Evolutionary conservation across 2,329 filamentous ascomycete genomes (phyloP).

Genomic region (Laburnicola sp.): DNA sequence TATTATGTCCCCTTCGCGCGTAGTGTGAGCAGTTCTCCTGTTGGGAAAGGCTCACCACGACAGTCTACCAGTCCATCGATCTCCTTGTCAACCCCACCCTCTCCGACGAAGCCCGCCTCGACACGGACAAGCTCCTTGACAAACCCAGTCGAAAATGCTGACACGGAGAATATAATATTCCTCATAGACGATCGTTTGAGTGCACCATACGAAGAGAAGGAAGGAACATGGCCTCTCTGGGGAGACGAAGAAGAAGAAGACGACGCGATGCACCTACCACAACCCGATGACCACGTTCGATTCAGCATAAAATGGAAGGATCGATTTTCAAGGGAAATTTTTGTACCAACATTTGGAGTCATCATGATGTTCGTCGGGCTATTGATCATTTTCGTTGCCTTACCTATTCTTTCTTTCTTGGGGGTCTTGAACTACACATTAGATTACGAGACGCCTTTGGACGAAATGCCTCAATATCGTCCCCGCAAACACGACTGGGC

Average conservation of each 20-base stretch:
- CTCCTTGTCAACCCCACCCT: slow-evolving; percentile 17
- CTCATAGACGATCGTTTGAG: slow-evolving; percentile 54
- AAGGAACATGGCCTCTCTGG: slow-evolving; percentile 52
- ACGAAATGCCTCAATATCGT: slow-evolving; percentile 42
- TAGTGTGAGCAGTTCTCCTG: slow-evolving; percentile 25
- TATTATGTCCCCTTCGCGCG: slow-evolving; percentile 41
- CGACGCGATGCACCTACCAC: slow-evolving; percentile 59
- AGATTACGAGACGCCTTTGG: slow-evolving; percentile 45
- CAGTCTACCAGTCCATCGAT: slow-evolving; percentile 10
- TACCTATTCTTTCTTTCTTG: slow-evolving; percentile 55
- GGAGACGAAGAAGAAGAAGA: slow-evolving; percentile 57
- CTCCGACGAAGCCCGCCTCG: slow-evolving; percentile 29
- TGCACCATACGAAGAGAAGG: slow-evolving; percentile 49
- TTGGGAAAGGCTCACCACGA: slow-evolving; percentile 17
- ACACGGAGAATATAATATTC: slow-evolving; percentile 40
- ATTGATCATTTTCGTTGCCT: slow-evolving; percentile 54
- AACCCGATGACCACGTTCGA: slow-evolving; percentile 52
- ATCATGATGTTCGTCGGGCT: slow-evolving; percentile 53
- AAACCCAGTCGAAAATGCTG: slow-evolving; percentile 24
- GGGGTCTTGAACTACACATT: slow-evolving; percentile 47
- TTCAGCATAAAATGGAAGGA: slow-evolving; percentile 51
- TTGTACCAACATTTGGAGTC: slow-evolving; percentile 50
- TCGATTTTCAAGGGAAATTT: slow-evolving; percentile 50
- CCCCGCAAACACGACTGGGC: slow-evolving; percentile 46
- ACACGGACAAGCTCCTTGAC: slow-evolving; percentile 36